These are phyloP conservation scores for Salix exigua DNA, from an alignment of 345 rosid genomes.

Conservation along the genomic window DNA sequence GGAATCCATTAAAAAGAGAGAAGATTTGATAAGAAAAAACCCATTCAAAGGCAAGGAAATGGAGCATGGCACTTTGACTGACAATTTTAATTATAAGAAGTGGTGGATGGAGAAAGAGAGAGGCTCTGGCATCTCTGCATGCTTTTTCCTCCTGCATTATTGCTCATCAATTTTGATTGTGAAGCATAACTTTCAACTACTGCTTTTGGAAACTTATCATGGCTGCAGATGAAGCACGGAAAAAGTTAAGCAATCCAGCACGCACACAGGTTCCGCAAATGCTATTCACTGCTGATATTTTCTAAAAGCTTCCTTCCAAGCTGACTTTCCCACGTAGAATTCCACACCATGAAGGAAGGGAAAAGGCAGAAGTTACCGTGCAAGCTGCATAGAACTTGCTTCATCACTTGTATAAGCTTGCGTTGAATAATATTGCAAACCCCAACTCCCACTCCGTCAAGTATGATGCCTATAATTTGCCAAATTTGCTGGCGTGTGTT, in stretches of 20 bases:
- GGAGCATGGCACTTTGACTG: not conserved
- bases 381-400: not conserved
- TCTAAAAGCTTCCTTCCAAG: not conserved
- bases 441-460: not conserved
- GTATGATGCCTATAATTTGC: not conserved
- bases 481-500: not conserved
- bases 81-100: not conserved
- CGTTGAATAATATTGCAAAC: not conserved
- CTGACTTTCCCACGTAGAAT: not conserved
- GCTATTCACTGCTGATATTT: not conserved
- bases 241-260: not conserved
- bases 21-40: not conserved
- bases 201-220: not conserved
- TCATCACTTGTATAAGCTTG: not conserved
- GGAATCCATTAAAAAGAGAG: not conserved
- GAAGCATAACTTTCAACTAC: not conserved
- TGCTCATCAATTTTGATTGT: not conserved
- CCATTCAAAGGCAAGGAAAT: not conserved
- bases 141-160: not conserved
- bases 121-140: not conserved
- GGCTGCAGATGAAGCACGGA: slow-evolving; percentile 5
- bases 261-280: slow-evolving; percentile 12
- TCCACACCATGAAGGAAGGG: not conserved
- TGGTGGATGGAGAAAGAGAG: not conserved
- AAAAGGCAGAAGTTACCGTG: not conserved